These are phyloP conservation scores for Fusarium mangiferae DNA, from an alignment of 2,329 filamentous ascomycete species.

Conservation along the genomic window DNA sequence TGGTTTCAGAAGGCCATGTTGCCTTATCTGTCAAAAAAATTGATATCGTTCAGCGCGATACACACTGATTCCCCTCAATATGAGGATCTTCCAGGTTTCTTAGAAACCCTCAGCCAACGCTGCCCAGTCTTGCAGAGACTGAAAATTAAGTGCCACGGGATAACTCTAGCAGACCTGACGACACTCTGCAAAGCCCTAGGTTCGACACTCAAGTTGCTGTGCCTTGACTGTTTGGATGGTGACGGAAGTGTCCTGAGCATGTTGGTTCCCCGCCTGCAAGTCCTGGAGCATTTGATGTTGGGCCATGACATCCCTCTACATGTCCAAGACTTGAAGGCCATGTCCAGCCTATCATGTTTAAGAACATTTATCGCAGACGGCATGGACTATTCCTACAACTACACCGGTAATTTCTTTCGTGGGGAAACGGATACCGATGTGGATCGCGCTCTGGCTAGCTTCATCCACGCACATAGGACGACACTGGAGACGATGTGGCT, in stretches of 20 bases:
- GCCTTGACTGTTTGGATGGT: no score
- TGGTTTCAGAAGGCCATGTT: not conserved
- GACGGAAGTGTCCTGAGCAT: accelerated
- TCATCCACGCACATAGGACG: not conserved
- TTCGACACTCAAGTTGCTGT: no score
- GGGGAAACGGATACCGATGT: no score
- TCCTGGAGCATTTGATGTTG: not conserved
- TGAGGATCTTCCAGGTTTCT: not conserved
- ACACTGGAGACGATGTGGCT: not conserved
- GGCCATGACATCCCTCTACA: not conserved
- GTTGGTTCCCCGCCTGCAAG: not conserved
- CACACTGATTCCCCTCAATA: no score
- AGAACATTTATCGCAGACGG: not conserved
- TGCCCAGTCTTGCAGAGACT: not conserved
- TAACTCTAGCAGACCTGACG: accelerated
- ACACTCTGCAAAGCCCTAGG: not conserved
- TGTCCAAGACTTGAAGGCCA: accelerated
- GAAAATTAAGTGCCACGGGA: accelerated
- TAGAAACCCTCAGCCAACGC: not conserved
- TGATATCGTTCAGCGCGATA: no score
- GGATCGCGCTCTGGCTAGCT: not conserved
- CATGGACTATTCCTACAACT: no score
- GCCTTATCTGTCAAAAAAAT: not conserved
- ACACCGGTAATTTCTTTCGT: no score
- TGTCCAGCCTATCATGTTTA: not conserved